phyloP scores from a whole-genome alignment of 352 stramenopile species.

The Phytophthora pisi region DNA sequence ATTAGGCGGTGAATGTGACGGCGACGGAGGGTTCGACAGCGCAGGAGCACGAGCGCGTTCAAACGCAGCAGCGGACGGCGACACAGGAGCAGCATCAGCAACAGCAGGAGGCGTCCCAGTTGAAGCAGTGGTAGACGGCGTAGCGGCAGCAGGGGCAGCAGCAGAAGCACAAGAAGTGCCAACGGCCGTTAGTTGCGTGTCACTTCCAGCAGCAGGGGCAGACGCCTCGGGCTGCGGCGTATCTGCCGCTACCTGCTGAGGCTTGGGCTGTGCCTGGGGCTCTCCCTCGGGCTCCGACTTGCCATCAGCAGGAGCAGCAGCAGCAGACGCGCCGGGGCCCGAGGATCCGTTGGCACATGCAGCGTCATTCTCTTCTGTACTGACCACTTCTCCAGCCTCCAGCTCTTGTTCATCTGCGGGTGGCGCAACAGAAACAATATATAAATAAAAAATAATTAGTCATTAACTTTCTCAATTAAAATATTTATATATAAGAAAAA shows the following conservation, averaged over 20 bases:
- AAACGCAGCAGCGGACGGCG: slow-evolving; percentile 32
- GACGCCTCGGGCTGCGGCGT: slow-evolving; percentile 26
- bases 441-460: slow-evolving; percentile 3
- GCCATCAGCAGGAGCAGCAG: slow-evolving; percentile 28
- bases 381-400: slow-evolving; percentile 68
- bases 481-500: neutral
- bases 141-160: slow-evolving; percentile 17
- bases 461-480: neutral
- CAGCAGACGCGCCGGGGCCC: slow-evolving; percentile 28
- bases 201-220: slow-evolving; percentile 26
- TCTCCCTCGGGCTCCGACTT: slow-evolving; percentile 28
- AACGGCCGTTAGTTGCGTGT: slow-evolving; percentile 44
- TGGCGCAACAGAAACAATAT: neutral
- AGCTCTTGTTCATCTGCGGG: slow-evolving; percentile 52
- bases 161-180: slow-evolving; percentile 36
- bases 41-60: slow-evolving; percentile 32
- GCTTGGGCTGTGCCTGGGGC: slow-evolving; percentile 16
- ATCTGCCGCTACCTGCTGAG: slow-evolving; percentile 20
- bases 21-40: slow-evolving; percentile 27
- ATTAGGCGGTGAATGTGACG: slow-evolving; percentile 19
- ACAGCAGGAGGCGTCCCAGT: neutral
- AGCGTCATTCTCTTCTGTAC: slow-evolving; percentile 43
- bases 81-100: slow-evolving; percentile 13
- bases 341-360: slow-evolving; percentile 31
- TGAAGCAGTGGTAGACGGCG: slow-evolving; percentile 1